Evolutionary conservation across 768 basidiomycete species (phyloP), one percentile per base, ranked within the genome.

Genomic region (Boletus vermiculosoides): DNA sequence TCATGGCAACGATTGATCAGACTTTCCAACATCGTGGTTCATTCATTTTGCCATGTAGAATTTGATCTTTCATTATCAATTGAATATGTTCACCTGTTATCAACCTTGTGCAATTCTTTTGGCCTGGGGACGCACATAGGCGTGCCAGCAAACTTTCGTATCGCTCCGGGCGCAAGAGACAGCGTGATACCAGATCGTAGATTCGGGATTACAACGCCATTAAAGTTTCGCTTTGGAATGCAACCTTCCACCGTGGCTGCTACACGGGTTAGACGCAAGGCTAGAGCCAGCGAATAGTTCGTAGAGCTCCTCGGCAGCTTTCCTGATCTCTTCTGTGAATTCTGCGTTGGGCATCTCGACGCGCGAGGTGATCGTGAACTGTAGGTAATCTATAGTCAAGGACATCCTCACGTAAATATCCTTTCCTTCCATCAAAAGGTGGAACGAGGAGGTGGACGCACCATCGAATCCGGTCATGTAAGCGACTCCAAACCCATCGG

Each of bases 391-490:
- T 92, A 51, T 28, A 47, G 20, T 45, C 45, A 37, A 45, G 39
- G 23, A 31, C 12, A 22, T 39, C 34, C 13, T 34, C 20, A 15
- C 2, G 15, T 70, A 28, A 61, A 39, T n/a, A 41, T 37, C 45
- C 52, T n/a, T 40, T 4, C 12, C n/a, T 46, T 34, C 23, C 23
- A 22, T 37, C 10, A 16, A 41, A 28, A 23, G n/a, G 11, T 4
- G 30, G 37, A 23, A 41, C 11, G 30, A 20, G 2, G 30, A 20
- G 2, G 39, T 39, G 22, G 37, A 70, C 82, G 53, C 55, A 87
- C 88, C 85, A 60, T 90, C 83, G 64, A 83, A 88, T 39, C 91
- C 90, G n/a, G 94, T 94, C 83, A 93, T 87, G 68, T 98, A 98
- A 13, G 93, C 89, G 31, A 98, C 88, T 33, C 95, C 95, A 67